These are phyloP conservation scores for Candida freyschussii DNA, from an alignment of 1,139 yeast species.

Conservation along the genomic window DNA sequence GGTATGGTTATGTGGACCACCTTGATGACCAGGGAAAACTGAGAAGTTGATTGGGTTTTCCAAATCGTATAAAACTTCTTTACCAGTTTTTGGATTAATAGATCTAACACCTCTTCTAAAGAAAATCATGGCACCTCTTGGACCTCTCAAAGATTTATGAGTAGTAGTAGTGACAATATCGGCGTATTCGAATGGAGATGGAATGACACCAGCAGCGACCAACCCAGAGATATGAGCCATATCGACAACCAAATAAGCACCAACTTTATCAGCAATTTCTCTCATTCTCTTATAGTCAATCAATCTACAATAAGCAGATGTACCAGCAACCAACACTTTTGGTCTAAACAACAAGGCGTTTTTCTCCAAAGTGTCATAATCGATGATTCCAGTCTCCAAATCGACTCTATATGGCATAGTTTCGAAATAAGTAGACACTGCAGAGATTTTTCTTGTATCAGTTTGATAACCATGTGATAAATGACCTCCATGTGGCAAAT, in stretches of 20 bases:
- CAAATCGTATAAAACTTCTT: constrained; percentile 81
- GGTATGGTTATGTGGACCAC: constrained; percentile 99
- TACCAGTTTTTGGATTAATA: constrained; percentile 86
- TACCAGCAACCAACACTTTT: constrained; percentile 93
- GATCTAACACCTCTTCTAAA: constrained; percentile 95
- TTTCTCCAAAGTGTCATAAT: constrained; percentile 89
- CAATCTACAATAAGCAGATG: constrained; percentile 93
- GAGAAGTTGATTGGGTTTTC: constrained; percentile 96
- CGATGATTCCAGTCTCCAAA: constrained; percentile 87
- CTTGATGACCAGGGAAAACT: constrained; percentile 99
- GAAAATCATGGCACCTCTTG: constrained; percentile 99
- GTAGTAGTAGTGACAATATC: constrained; percentile 98
- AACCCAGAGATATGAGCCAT: constrained; percentile 99
- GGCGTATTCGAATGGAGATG: constrained; percentile 93
- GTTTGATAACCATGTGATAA: constrained; percentile 98
- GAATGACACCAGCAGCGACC: constrained; percentile 93
- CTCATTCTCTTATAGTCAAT: constrained; percentile 96
- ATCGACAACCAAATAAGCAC: constrained; percentile 93
- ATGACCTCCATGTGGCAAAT: constrained; percentile 97
- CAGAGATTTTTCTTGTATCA: constrained; percentile 89
- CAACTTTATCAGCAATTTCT: constrained; percentile 92
- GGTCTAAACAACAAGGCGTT: constrained; percentile 91
- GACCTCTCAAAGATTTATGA: constrained; percentile 97
- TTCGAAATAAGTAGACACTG: constrained; percentile 93
- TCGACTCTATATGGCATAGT: constrained; percentile 98